Evolutionary conservation across 805 yeast species (phyloP), one percentile per base, ranked within the genome.

Genomic region (Lachancea sp.): DNA sequence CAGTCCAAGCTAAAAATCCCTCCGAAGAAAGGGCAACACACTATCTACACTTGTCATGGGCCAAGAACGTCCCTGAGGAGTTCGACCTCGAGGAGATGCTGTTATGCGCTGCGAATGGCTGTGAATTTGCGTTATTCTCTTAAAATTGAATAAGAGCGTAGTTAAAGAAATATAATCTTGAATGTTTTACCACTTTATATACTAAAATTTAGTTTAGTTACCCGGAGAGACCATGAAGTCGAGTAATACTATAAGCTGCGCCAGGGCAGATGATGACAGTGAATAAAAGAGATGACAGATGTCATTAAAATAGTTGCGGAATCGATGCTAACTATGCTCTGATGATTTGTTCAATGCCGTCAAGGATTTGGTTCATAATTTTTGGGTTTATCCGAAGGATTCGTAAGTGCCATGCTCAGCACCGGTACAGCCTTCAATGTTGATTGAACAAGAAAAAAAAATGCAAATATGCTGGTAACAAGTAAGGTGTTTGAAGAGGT

Each of bases 21-120:
- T 42, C 16, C 35, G 44, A 22, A 40, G 25, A 40, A 52, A 47
- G 55, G 52, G 65, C 62, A 32, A 25, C 43, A 60, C 66, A 63
- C 67, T 70, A 73, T 72, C 81, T 65, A 69, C 77, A 62, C 68
- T 70, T 70, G 81, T 79, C 84, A 79, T 79, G 84, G 85, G 84
- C 69, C 82, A 68, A 59, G 75, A 72, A 72, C 77, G 77, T 78
- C 81, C 58, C 64, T 66, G 67, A 67, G 62, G 79, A 79, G 74
- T 73, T 76, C 77, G 77, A 74, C 84, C 84, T 78, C 83, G 63
- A 74, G 72, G 78, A 74, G 75, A 78, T 74, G 79, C 84, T 71
- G 73, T 75, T 57, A 63, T 56, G 70, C 58, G 77, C 68, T 70
- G 77, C 70, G 73, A 70, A 67, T 70, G 81, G 73, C 83, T 74